phyloP scores from a whole-genome alignment of 2,329 filamentous ascomycete genomes.

The Arthrinium puccinioides region DNA sequence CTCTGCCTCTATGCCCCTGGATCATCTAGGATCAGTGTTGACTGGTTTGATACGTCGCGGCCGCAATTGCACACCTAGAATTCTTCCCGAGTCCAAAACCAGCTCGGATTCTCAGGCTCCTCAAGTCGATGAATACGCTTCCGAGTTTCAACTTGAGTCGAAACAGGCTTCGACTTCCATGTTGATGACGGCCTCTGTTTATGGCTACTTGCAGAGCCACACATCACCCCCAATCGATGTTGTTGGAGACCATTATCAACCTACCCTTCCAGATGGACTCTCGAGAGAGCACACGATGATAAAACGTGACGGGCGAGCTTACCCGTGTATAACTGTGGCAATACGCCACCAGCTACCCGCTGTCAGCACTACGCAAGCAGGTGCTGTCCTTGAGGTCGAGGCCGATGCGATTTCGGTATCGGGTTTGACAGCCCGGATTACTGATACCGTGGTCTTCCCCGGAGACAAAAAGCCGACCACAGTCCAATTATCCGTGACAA shows the following conservation, averaged over 20 bases:
- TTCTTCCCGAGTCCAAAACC: no score
- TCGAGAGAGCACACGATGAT: constrained; percentile 27
- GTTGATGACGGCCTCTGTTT: constrained; percentile 30
- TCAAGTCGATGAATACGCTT: no score
- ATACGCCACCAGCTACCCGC: constrained; percentile 31
- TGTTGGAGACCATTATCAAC: constrained; percentile 31
- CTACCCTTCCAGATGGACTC: constrained; percentile 27
- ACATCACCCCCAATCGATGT: constrained; percentile 23
- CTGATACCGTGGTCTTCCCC: constrained; percentile 23
- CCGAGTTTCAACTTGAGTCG: no score
- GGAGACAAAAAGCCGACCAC: constrained; percentile 22
- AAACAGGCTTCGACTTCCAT: no score
- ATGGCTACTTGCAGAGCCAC: constrained; percentile 28
- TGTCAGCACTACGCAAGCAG: background rate
- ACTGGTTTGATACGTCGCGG: no score
- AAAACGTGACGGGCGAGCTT: constrained; percentile 28
- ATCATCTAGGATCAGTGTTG: constrained; percentile 2
- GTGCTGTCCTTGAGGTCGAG: constrained; percentile 26
- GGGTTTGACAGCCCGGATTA: constrained; percentile 27
- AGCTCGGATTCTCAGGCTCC: no score
- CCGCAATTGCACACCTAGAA: no score
- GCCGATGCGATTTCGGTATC: constrained; percentile 30
- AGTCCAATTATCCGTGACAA: constrained; percentile 27
- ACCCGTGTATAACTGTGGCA: constrained; percentile 27
- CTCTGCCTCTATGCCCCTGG: constrained; percentile 5